These are phyloP conservation scores for Staphylotrichum longicolle DNA, from an alignment of 495 filamentous ascomycete genomes.

Conservation along the genomic window DNA sequence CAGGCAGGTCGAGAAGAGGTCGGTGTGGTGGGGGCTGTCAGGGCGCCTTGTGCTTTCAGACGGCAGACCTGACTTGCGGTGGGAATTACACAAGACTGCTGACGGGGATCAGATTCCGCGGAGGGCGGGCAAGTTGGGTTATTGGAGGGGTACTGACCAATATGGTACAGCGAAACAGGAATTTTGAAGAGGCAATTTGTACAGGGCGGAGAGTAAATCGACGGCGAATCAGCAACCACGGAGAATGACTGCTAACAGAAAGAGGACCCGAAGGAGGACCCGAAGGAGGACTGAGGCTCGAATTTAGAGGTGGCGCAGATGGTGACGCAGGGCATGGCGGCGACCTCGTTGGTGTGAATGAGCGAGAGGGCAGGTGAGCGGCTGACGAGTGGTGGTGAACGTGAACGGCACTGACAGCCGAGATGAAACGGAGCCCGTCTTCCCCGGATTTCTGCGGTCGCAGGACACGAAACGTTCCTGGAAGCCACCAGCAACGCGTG, in stretches of 20 bases:
- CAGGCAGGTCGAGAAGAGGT: neutral
- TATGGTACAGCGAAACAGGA: constrained; percentile 46
- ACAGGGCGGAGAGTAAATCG: constrained; percentile 20
- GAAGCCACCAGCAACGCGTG: constrained; percentile 20
- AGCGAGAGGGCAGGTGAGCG: neutral
- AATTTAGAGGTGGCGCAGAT: constrained; percentile 17
- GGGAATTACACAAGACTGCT: constrained; percentile 38
- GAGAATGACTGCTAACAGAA: constrained; percentile 24
- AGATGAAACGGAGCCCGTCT: constrained; percentile 13
- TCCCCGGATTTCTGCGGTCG: constrained; percentile 17
- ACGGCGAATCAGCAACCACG: constrained; percentile 30
- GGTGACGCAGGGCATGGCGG: constrained; percentile 36
- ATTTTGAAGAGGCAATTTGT: constrained; percentile 33
- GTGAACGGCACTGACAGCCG: neutral
- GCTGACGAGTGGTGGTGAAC: neutral
- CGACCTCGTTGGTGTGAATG: constrained; percentile 9
- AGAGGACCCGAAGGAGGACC: constrained; percentile 15
- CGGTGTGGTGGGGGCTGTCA: neutral
- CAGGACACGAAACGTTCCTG: constrained; percentile 12
- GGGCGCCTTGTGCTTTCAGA: constrained; percentile 11
- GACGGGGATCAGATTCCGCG: constrained; percentile 34
- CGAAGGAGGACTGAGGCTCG: constrained; percentile 33
- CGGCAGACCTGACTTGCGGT: neutral
- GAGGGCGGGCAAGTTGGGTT: constrained; percentile 19
- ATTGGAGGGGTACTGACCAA: constrained; percentile 51